These are phyloP conservation scores for Chytriomyces sp. DNA, from an alignment of 192 early-diverging fungal genomes.

Conservation along the genomic window DNA sequence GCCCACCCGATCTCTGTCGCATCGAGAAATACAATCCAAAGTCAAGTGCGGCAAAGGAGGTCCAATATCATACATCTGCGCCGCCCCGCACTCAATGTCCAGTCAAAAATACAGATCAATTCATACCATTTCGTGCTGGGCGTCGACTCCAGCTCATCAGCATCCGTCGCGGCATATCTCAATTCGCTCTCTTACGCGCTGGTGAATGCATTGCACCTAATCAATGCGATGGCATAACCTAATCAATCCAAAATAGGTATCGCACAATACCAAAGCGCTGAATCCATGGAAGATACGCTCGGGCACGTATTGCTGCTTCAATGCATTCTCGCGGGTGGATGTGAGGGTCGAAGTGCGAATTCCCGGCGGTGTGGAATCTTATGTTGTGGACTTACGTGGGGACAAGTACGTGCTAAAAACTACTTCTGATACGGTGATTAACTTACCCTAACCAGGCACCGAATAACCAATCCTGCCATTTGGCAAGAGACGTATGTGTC, in stretches of 20 bases:
- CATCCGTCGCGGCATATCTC: constrained; percentile 94
- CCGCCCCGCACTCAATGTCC: constrained; percentile 6
- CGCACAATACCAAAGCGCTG: constrained; percentile 23
- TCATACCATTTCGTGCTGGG: constrained; percentile 65
- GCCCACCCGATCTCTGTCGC: constrained; percentile 97
- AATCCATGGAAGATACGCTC: constrained; percentile 67
- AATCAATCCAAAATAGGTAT: too few species aligned
- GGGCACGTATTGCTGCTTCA: constrained; percentile 91
- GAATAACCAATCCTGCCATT: constrained; percentile 63
- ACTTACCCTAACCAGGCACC: constrained; percentile 32
- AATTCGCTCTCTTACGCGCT: constrained; percentile 92
- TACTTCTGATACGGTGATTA: neutral
- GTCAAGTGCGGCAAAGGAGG: constrained; percentile 70
- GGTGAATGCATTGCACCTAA: constrained; percentile 53
- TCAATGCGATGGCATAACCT: too few species aligned
- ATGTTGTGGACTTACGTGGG: constrained; percentile 84
- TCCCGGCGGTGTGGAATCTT: constrained; percentile 96
- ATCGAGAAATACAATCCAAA: constrained; percentile 91
- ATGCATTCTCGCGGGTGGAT: constrained; percentile 96
- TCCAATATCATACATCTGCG: constrained; percentile 37
- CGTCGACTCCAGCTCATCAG: constrained; percentile 84
- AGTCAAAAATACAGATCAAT: too few species aligned
- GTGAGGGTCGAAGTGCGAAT: constrained; percentile 98
- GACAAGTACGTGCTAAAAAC: constrained; percentile 63
- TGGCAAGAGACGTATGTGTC: constrained; percentile 94